phyloP scores from a whole-genome alignment of 805 yeast species.

The Priceomyces castillae region DNA sequence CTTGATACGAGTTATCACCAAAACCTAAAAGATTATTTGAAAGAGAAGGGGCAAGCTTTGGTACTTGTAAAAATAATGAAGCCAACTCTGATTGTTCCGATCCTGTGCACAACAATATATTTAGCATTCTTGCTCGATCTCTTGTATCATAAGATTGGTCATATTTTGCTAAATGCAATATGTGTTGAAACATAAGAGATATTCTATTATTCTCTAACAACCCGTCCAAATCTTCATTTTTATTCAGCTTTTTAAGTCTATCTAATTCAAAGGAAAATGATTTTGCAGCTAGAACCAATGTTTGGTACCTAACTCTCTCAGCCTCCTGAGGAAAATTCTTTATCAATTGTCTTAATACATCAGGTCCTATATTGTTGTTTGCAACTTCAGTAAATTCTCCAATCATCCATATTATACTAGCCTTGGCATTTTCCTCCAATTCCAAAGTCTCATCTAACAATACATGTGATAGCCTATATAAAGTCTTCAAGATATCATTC shows the following conservation, averaged over 20 bases:
- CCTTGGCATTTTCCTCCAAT: conserved; percentile 55
- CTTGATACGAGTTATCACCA: conserved; percentile 11
- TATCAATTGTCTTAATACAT: conserved; percentile 61
- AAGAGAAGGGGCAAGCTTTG: conserved; percentile 61
- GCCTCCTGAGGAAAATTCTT: conserved; percentile 53
- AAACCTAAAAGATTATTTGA: conserved; percentile 16
- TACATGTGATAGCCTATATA: conserved; percentile 45
- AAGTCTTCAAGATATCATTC: conserved; percentile 49
- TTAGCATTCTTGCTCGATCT: conserved; percentile 77
- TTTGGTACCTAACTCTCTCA: conserved; percentile 64
- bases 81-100: conserved; percentile 54
- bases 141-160: conserved; percentile 77
- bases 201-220: conserved; percentile 17
- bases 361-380: conserved; percentile 58
- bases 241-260: conserved; percentile 23
- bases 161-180: conserved; percentile 62
- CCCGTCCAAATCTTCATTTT: conserved; percentile 12
- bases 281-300: conserved; percentile 72
- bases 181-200: conserved; percentile 56
- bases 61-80: conserved; percentile 68
- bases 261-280: conserved; percentile 56
- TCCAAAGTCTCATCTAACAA: conserved; percentile 20
- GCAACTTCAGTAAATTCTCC: conserved; percentile 65
- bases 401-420: conserved; percentile 85
- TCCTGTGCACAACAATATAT: conserved; percentile 53